Conservation (phyloP, 257 asterid genomes). For the Solanum arcanum region DNA sequence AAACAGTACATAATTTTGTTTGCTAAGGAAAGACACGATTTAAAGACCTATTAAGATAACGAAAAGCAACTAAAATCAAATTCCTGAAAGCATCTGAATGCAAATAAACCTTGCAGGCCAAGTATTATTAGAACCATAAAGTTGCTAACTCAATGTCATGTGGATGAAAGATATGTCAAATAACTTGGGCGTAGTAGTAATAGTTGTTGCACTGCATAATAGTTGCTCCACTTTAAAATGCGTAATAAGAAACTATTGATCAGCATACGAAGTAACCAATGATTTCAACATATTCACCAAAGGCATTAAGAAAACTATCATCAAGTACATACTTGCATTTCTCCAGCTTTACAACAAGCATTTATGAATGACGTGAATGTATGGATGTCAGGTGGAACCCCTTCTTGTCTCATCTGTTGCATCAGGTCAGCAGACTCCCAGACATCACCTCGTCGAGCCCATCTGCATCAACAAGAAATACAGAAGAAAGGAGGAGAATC, state of each 20-base stretch:
- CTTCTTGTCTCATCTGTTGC: constrained; percentile 96
- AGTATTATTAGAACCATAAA: neutral
- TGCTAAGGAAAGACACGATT: neutral
- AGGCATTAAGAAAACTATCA: neutral
- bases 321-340: constrained; percentile 56
- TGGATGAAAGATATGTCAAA: neutral
- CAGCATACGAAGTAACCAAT: neutral
- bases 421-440: constrained; percentile 99
- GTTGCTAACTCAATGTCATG: neutral
- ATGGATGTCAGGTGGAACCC: constrained; percentile 90
- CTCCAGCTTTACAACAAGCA: constrained; percentile 98
- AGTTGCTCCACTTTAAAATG: neutral
- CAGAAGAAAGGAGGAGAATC: neutral
- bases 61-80: neutral
- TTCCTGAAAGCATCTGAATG: neutral
- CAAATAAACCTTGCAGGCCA: neutral
- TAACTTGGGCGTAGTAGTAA: neutral
- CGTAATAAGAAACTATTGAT: neutral
- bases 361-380: constrained; percentile 87
- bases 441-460: constrained; percentile 98
- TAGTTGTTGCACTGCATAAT: neutral
- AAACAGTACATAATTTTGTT: neutral
- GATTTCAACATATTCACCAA: neutral
- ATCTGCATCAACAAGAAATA: constrained; percentile 26
- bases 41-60: neutral